phyloP scores from a whole-genome alignment of 2,329 filamentous ascomycete genomes.

The Alternaria infectoria region DNA sequence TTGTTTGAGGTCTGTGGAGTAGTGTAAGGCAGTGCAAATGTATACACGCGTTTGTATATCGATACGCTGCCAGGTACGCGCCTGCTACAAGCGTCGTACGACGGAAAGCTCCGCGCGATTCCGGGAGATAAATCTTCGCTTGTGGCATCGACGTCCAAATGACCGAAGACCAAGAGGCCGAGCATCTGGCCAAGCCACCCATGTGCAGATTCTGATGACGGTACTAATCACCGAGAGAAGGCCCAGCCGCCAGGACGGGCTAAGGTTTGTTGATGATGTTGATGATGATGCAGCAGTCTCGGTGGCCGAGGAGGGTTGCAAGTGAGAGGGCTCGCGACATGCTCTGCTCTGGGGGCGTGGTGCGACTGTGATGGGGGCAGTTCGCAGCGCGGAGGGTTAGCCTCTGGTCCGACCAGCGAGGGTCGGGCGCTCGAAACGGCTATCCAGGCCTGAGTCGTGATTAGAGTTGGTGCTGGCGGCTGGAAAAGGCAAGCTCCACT shows the following conservation, averaged over 20 bases:
- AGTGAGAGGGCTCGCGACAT: background rate
- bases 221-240: background rate
- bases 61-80: background rate
- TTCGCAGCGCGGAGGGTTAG: background rate
- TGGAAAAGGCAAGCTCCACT: background rate
- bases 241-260: background rate
- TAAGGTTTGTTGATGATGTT: background rate
- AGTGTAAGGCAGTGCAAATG: background rate
- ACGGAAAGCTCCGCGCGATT: background rate
- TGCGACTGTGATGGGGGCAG: background rate
- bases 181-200: background rate
- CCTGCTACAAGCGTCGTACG: background rate
- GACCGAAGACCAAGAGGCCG: conserved; percentile 1
- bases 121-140: background rate
- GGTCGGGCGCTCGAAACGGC: conserved; percentile 1
- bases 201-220: background rate
- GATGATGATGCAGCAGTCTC: background rate
- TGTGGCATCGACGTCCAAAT: background rate
- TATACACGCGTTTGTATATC: background rate
- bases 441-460: background rate
- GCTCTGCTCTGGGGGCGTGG: background rate
- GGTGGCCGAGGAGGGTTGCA: background rate
- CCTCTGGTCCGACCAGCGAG: background rate
- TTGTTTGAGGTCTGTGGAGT: background rate
- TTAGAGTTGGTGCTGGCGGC: background rate